Evolutionary conservation across 75 land plant genomes (phyloP).

Genomic region (Larix kaempferi): DNA sequence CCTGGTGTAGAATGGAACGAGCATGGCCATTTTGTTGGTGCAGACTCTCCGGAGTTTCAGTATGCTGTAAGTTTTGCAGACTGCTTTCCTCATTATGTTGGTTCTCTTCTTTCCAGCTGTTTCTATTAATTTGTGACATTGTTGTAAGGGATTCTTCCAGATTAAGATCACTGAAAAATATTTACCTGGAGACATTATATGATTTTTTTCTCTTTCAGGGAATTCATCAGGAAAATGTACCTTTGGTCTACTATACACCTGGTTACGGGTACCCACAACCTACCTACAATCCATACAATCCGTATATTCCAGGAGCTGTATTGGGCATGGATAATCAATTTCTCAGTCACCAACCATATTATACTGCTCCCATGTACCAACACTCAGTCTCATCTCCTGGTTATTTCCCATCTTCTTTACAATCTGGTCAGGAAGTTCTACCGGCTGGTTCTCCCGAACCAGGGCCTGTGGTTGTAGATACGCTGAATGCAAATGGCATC

Average conservation of each 20-base stretch:
- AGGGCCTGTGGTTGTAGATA: constrained; percentile 1
- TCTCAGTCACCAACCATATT: constrained; percentile 31
- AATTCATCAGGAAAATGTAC: constrained; percentile 39
- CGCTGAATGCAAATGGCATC: constrained; percentile 11
- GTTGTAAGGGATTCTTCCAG: neutral
- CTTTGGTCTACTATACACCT: constrained; percentile 60
- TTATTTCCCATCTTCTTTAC: constrained; percentile 26
- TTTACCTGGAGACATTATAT: neutral
- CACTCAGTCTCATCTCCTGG: constrained; percentile 31
- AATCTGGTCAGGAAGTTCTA: constrained; percentile 18
- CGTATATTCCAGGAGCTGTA: constrained; percentile 53
- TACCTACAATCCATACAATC: constrained; percentile 50
- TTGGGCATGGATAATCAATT: constrained; percentile 34
- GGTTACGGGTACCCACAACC: constrained; percentile 54
- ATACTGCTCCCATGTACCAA: constrained; percentile 23
- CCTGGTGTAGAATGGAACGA: constrained; percentile 47
- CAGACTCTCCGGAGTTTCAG: constrained; percentile 51
- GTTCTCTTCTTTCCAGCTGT: neutral
- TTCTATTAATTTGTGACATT: neutral
- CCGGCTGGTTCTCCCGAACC: constrained; percentile 12
- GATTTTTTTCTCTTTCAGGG: constrained; percentile 31
- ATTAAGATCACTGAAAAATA: neutral
- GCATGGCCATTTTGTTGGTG: constrained; percentile 33
- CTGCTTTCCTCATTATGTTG: neutral
- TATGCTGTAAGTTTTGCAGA: constrained; percentile 23